Evolutionary conservation across 768 basidiomycete species (phyloP).

Genomic region (Tylopilus subfusipes): DNA sequence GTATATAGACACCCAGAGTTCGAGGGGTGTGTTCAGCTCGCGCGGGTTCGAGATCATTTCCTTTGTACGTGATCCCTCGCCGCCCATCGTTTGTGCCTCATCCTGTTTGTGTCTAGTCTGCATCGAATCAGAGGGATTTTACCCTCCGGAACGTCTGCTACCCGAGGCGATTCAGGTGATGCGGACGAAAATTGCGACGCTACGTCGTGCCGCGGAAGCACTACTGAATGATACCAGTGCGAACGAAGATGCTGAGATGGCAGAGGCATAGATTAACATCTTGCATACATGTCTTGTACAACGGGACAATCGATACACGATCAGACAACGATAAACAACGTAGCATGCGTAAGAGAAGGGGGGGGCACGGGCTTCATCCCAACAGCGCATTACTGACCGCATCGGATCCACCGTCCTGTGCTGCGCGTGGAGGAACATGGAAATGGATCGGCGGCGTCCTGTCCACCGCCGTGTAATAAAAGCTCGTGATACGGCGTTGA

Average conservation of each 20-base stretch:
- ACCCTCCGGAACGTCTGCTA: constrained; percentile 77
- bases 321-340: background rate
- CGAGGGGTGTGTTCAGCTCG: constrained; percentile 73
- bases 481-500: constrained; percentile 31
- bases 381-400: constrained; percentile 6
- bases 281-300: constrained; percentile 6
- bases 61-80: constrained; percentile 59
- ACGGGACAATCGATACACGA: background rate
- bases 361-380: background rate
- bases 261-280: constrained; percentile 28
- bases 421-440: constrained; percentile 13
- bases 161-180: constrained; percentile 79
- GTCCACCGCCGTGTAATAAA: constrained; percentile 34
- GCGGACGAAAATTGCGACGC: constrained; percentile 67
- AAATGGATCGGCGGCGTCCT: constrained; percentile 35
- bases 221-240: constrained; percentile 44
- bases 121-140: constrained; percentile 88
- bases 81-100: background rate
- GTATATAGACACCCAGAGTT: constrained; percentile 92
- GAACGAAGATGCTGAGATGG: constrained; percentile 56
- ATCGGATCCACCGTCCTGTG: background rate
- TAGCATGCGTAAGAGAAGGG: background rate
- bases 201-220: constrained; percentile 57
- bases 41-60: constrained; percentile 87
- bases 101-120: constrained; percentile 52